Evolutionary conservation across 208 protist species (phyloP).

Genomic region (Wallacemonas sp.): DNA sequence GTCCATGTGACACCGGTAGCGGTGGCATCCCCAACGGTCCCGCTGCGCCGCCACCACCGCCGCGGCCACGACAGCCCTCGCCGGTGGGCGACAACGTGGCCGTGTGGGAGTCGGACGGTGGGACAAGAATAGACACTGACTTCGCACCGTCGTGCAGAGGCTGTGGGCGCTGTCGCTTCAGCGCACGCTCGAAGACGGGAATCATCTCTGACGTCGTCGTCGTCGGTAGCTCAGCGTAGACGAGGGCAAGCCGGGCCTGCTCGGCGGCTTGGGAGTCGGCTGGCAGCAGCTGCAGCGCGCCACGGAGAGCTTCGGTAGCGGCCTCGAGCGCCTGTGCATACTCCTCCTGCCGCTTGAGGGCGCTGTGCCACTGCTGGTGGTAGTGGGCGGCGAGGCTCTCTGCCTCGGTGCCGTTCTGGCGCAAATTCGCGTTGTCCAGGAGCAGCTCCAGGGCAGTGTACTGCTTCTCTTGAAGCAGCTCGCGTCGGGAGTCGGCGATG

Average conservation of each 20-base stretch:
- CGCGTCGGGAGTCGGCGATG: constrained; percentile 38
- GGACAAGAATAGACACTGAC: constrained; percentile 6
- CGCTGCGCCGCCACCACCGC: constrained; percentile 4
- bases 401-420: constrained; percentile 76
- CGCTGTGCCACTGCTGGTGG: constrained; percentile 62
- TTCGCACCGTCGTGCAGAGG: not conserved
- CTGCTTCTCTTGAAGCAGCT: constrained; percentile 59
- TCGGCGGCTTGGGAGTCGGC: constrained; percentile 13
- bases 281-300: constrained; percentile 30
- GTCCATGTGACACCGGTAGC: not conserved
- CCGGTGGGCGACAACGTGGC: too few relatives aligned
- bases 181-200: constrained; percentile 42
- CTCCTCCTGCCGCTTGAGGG: constrained; percentile 52
- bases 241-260: constrained; percentile 38
- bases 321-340: constrained; percentile 62
- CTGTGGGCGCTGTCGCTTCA: constrained; percentile 14
- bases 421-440: constrained; percentile 67
- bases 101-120: not conserved
- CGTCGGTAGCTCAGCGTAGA: constrained; percentile 63
- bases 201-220: constrained; percentile 57
- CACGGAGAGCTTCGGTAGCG: constrained; percentile 43
- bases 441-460: constrained; percentile 62
- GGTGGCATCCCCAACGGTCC: constrained; percentile 1
- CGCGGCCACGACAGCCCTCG: constrained; percentile 3
- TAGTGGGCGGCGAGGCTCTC: constrained; percentile 82